A percentile compares a stretch with the other conserved stretches of the same genome.
phyloP scores from a whole-genome alignment of 306 rosid genomes.

The Biancaea sappan region DNA sequence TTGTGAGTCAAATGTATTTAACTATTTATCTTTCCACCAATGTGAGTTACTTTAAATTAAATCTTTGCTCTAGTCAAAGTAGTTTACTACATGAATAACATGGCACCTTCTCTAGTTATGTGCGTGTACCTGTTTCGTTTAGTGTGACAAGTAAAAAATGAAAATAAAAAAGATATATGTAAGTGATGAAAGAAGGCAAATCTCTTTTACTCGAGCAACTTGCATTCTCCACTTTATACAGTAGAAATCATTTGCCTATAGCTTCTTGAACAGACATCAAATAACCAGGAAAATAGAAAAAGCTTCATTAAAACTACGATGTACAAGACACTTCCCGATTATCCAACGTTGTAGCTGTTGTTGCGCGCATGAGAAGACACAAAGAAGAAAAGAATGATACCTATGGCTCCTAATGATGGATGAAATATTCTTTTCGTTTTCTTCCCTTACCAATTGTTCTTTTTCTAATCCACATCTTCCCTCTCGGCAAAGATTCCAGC shows the following conservation, averaged over 20 bases:
- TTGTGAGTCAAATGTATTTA: neutral
- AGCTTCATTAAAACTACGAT: neutral
- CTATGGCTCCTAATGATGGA: constrained; percentile 25
- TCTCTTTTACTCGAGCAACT: neutral
- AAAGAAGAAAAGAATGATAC: constrained; percentile 73
- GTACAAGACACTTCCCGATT: neutral
- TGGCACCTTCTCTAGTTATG: neutral
- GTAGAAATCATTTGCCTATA: neutral
- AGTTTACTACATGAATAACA: no score
- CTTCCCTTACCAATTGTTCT: constrained; percentile 50
- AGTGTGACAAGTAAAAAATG: neutral
- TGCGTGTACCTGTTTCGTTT: neutral
- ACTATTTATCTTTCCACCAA: no score
- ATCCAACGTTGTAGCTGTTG: neutral
- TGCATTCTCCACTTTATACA: neutral
- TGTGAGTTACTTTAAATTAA: no score
- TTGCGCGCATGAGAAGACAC: constrained; percentile 8
- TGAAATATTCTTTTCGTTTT: constrained; percentile 35
- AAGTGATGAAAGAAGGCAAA: neutral
- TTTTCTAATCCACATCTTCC: constrained; percentile 44
- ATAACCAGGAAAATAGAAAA: no score
- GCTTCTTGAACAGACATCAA: neutral
- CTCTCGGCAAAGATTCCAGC: constrained; percentile 22
- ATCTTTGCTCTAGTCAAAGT: neutral
- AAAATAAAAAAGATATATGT: neutral